Conservation (phyloP, 2,329 filamentous ascomycete species). For the Botrytis hyacinthi region DNA sequence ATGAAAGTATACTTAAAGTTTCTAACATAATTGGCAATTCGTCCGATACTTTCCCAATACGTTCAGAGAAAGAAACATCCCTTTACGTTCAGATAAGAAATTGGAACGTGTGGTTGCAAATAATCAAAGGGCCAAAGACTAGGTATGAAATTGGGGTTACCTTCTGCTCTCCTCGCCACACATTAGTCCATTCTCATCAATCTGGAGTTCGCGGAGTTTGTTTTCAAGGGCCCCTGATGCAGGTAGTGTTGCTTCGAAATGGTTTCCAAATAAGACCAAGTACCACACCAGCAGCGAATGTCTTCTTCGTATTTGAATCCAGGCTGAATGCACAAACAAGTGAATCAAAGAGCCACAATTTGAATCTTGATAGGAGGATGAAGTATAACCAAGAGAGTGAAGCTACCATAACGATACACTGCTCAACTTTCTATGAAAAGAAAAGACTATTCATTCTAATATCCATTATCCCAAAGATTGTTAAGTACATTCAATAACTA, state of each 20-base stretch:
- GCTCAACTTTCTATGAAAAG: not conserved
- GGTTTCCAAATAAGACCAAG: not conserved
- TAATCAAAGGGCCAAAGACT: not conserved
- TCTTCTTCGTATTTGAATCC: not conserved
- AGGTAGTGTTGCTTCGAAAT: not conserved
- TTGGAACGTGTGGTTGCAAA: not conserved
- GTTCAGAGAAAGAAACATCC: not conserved
- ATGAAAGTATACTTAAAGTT: not conserved
- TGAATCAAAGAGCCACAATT: not conserved
- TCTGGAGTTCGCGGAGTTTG: not conserved
- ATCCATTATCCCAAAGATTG: conserved; percentile 2
- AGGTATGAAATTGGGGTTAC: not conserved
- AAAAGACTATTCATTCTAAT: conserved; percentile 4
- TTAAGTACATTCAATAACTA: conserved; percentile 18
- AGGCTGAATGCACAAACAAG: not conserved
- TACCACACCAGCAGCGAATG: not conserved
- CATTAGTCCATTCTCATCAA: not conserved
- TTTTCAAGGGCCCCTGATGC: not conserved
- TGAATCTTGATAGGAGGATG: not conserved
- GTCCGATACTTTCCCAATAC: not conserved
- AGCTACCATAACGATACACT: not conserved
- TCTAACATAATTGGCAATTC: not conserved
- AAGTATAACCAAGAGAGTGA: not conserved
- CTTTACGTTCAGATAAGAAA: not conserved
- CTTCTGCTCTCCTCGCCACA: not conserved